Evolutionary conservation across 1,139 yeast species (phyloP).

Genomic region (Arxiozyma slooffiae): DNA sequence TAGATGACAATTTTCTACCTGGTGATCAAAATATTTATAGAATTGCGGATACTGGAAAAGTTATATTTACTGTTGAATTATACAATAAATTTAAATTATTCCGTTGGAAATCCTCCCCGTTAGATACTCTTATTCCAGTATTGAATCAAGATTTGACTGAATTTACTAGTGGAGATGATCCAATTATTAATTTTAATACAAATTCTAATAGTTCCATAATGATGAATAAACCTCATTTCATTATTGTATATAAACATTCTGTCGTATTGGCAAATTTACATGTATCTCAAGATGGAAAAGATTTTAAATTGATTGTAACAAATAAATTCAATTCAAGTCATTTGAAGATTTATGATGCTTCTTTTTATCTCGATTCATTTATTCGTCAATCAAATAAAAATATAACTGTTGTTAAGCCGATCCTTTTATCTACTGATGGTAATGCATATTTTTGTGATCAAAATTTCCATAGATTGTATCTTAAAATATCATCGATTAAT

Average conservation of each 20-base stretch:
- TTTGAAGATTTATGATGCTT: background rate
- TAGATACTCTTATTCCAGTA: background rate
- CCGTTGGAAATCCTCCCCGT: background rate
- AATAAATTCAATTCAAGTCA: background rate
- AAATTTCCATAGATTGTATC: background rate
- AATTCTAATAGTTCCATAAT: background rate
- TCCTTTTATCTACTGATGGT: background rate
- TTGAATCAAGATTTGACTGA: background rate
- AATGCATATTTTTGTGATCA: conserved; percentile 1
- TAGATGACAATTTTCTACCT: background rate
- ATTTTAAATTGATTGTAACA: background rate
- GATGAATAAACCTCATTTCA: background rate
- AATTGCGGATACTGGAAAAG: background rate
- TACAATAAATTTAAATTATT: too few species aligned
- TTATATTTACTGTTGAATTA: background rate
- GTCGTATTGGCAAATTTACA: background rate
- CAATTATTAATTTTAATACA: background rate
- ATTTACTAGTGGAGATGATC: background rate
- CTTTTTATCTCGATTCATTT: background rate
- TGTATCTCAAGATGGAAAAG: background rate
- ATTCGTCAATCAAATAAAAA: background rate
- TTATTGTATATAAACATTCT: background rate
- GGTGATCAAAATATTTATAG: background rate
- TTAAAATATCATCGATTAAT: background rate
- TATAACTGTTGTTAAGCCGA: too few species aligned